These are phyloP conservation scores for Viola pubescens DNA, from an alignment of 441 rosid species.

Conservation along the genomic window DNA sequence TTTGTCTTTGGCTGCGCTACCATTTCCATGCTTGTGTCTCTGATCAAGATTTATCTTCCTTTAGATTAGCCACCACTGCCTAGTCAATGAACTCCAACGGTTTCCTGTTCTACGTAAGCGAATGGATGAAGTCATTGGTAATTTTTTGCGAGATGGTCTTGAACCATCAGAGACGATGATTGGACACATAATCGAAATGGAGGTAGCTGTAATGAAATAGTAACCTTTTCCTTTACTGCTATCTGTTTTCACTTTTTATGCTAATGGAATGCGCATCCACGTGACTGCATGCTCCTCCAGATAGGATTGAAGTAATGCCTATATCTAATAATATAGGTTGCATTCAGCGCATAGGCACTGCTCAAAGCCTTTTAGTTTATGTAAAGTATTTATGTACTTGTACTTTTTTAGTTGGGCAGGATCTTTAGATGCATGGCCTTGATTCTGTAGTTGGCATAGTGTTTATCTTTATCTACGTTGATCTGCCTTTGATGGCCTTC, in stretches of 20 bases:
- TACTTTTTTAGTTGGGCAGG: too few species aligned
- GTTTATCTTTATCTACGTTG: too few species aligned
- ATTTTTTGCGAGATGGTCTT: constrained; percentile 85
- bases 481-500: too few species aligned
- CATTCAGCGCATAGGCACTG: too few species aligned
- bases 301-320: too few species aligned
- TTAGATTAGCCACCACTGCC: constrained; percentile 90
- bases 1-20: not conserved
- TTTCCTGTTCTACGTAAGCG: constrained; percentile 82
- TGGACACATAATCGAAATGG: constrained; percentile 86
- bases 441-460: too few species aligned
- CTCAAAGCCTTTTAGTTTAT: too few species aligned
- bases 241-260: not conserved
- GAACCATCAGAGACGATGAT: constrained; percentile 96
- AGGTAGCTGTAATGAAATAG: constrained; percentile 36
- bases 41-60: constrained; percentile 15
- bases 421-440: too few species aligned
- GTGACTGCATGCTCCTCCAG: not conserved
- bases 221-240: not conserved
- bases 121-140: constrained; percentile 88
- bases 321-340: too few species aligned
- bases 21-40: constrained; percentile 3
- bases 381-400: too few species aligned
- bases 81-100: constrained; percentile 61
- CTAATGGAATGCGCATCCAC: not conserved